A percentile compares a stretch with the other conserved stretches of the same genome.
Evolutionary conservation across 768 basidiomycete species (phyloP).

Genomic region (Boletus eberwhitei): DNA sequence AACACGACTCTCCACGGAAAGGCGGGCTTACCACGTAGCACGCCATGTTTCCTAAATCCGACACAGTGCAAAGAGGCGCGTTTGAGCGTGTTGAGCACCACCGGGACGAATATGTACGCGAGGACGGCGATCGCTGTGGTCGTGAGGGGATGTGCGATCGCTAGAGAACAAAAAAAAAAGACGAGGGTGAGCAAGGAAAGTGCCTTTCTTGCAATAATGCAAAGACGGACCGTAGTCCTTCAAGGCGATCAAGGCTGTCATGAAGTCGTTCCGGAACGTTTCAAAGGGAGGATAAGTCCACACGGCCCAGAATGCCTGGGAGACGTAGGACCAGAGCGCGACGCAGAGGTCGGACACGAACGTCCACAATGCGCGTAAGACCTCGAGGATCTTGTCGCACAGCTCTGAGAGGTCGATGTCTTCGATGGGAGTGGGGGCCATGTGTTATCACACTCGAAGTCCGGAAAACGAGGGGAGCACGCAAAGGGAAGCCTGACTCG

Average conservation of each 20-base stretch:
- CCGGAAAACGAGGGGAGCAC: no score
- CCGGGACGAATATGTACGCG: slow-evolving; percentile 8
- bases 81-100: neutral
- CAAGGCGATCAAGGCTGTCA: slow-evolving; percentile 6
- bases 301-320: slow-evolving; percentile 2
- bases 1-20: neutral
- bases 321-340: slow-evolving; percentile 7
- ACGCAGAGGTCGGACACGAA: slow-evolving; percentile 1
- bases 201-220: no score
- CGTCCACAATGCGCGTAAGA: slow-evolving; percentile 9
- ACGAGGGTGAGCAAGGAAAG: no score
- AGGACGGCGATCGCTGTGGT: slow-evolving; percentile 8
- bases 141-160: slow-evolving; percentile 10
- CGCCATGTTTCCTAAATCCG: neutral
- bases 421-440: slow-evolving; percentile 18
- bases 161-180: no score
- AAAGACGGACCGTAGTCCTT: slow-evolving; percentile 16
- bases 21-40: slow-evolving; percentile 2
- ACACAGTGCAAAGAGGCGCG: neutral
- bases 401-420: slow-evolving; percentile 19
- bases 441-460: neutral
- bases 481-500: neutral
- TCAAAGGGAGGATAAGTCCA: slow-evolving; percentile 26
- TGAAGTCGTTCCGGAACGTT: slow-evolving; percentile 15
- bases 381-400: slow-evolving; percentile 11